Conservation (phyloP, 768 basidiomycete genomes). For the Strobilomyces confusus region DNA sequence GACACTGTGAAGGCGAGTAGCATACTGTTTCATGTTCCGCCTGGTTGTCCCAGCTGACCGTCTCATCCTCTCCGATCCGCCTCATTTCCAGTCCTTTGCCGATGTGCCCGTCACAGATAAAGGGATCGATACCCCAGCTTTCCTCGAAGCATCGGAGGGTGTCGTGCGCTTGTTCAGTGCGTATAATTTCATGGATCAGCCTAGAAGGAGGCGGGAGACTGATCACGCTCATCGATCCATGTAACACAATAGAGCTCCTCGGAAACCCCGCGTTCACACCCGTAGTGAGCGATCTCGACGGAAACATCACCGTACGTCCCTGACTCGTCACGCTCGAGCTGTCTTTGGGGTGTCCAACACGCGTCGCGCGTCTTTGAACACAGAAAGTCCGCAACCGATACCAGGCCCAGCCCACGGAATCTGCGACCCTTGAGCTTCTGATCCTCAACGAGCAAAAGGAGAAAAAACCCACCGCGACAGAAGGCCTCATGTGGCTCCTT, state of each 20-base stretch:
- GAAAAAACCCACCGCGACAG: conserved; percentile 85
- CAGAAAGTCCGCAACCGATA: conserved; percentile 91
- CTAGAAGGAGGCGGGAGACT: not conserved
- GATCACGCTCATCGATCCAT: not conserved
- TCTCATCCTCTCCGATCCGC: not conserved
- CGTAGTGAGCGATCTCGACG: conserved; percentile 83
- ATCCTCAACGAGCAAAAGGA: conserved; percentile 80
- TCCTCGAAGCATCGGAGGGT: conserved; percentile 86
- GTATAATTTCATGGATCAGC: conserved; percentile 17
- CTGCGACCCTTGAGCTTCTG: conserved; percentile 78
- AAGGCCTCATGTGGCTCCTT: conserved; percentile 91
- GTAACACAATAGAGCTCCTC: conserved; percentile 18
- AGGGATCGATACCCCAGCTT: conserved; percentile 84
- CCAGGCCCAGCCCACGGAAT: conserved; percentile 57
- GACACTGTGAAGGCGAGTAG: conserved; percentile 58
- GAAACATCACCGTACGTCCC: conserved; percentile 78
- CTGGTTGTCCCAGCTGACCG: not conserved
- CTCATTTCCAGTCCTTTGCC: conserved; percentile 70
- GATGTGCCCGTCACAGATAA: conserved; percentile 82
- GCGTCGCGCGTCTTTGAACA: not conserved
- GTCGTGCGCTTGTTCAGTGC: conserved; percentile 88
- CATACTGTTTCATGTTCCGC: too few species aligned
- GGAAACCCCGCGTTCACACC: conserved; percentile 58
- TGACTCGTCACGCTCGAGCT: not conserved
- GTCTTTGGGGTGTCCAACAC: not conserved